phyloP scores from a whole-genome alignment of 1,139 yeast genomes.

The Nakaseomyces glabratus region DNA sequence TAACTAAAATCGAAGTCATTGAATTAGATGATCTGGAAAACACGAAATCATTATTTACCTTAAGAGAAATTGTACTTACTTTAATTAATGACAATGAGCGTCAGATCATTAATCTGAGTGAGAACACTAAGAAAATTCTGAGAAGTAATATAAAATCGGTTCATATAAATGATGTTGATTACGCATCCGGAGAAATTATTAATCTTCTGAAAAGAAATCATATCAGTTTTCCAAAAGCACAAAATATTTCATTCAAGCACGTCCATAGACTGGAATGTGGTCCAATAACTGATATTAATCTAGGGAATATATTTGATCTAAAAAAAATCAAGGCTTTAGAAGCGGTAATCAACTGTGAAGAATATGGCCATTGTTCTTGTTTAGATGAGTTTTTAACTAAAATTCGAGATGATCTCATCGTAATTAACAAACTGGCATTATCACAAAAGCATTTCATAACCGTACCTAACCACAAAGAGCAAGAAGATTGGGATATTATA shows the following conservation, averaged over 20 bases:
- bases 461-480: slow-evolving; percentile 40
- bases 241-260: slow-evolving; percentile 33
- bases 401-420: slow-evolving; percentile 26
- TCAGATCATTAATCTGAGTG: neutral
- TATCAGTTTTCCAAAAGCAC: slow-evolving; percentile 13
- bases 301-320: slow-evolving; percentile 30
- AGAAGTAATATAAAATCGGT: slow-evolving; percentile 14
- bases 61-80: slow-evolving; percentile 13
- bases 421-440: slow-evolving; percentile 37
- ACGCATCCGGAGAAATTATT: slow-evolving; percentile 32
- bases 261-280: slow-evolving; percentile 37
- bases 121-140: slow-evolving; percentile 7
- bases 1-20: slow-evolving; percentile 15
- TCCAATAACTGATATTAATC: slow-evolving; percentile 20
- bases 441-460: slow-evolving; percentile 36
- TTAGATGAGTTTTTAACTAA: slow-evolving; percentile 34
- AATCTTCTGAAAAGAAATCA: slow-evolving; percentile 23
- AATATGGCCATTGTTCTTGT: slow-evolving; percentile 39
- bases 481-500: slow-evolving; percentile 50
- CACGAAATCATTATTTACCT: slow-evolving; percentile 10
- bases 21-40: slow-evolving; percentile 13
- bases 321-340: slow-evolving; percentile 32
- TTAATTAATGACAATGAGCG: slow-evolving; percentile 8
- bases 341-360: slow-evolving; percentile 39
- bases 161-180: slow-evolving; percentile 30